These are phyloP conservation scores for Jaapia argillacea DNA, from an alignment of 768 basidiomycete genomes.

Conservation along the genomic window DNA sequence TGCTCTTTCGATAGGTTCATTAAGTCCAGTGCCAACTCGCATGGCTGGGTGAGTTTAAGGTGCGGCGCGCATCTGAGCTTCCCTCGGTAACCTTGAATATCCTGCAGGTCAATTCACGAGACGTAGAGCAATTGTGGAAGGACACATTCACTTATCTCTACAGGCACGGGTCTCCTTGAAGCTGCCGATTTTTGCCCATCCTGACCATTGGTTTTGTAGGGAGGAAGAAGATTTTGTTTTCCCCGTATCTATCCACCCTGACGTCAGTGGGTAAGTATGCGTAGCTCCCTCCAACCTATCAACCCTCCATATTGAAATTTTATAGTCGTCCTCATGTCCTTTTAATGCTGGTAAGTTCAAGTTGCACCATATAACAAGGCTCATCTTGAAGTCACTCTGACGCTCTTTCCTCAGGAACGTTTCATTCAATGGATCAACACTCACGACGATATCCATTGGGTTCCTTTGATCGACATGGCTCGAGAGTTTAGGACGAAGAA, in stretches of 20 bases:
- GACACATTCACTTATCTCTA: conserved; percentile 64
- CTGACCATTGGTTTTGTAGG: no score
- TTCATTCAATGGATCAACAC: conserved; percentile 71
- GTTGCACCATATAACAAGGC: no score
- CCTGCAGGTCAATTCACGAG: conserved; percentile 45
- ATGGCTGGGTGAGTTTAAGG: conserved; percentile 79
- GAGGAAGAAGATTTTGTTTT: conserved; percentile 62
- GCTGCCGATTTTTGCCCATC: no score
- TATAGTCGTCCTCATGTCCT: conserved; percentile 56
- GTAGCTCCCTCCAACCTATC: background rate
- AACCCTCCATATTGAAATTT: conserved; percentile 6
- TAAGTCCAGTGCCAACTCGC: conserved; percentile 55
- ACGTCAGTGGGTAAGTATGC: conserved; percentile 55
- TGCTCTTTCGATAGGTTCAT: conserved; percentile 68
- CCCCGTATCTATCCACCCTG: conserved; percentile 72
- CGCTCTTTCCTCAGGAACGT: no score
- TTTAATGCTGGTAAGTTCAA: conserved; percentile 67
- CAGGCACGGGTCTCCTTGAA: no score
- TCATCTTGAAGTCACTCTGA: no score
- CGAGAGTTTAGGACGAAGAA: conserved; percentile 48
- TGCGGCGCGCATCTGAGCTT: no score
- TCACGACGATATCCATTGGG: conserved; percentile 62
- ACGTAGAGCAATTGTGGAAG: conserved; percentile 69
- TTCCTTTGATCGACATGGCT: conserved; percentile 59
- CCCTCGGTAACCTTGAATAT: no score